Evolutionary conservation across 805 yeast species (phyloP), one percentile per base, ranked within the genome.

Genomic region (Schizosaccharomyces cryophilus): DNA sequence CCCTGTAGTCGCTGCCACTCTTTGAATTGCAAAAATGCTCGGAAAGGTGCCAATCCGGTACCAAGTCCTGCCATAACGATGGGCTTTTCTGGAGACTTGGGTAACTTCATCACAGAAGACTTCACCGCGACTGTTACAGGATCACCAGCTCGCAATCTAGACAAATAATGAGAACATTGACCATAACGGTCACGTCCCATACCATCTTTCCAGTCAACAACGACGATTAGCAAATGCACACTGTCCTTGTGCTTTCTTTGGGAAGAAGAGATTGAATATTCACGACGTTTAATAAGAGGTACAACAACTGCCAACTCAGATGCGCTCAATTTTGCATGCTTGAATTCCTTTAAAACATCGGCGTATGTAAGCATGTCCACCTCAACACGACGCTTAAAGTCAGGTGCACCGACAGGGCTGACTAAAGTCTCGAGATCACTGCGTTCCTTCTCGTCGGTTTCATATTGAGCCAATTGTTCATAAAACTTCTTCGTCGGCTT

Each of bases 41-140:
- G 90, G 83, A 90, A 90, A 60, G 97, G 97, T 35, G 97, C 97
- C 68, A 90, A 79, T 66, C 97, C 97, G 61, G 97, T 90, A 74
- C 97, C 97, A 66, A 90, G 78, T 67, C 97, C 97, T 67, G 95
- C 84, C 97, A 90, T 90, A 65, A 90, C 83, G 66, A 90, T 84
- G 26, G 97, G 96, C 70, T 87, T 90, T 58, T 82, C 80, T 9
- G 95, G 79, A 64, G 80, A 77, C 67, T 89, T 85, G 64, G 97
- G 97, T 64, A 90, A 76, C 73, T 89, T 90, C 96, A 90, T 89
- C 58, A 90, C 96, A 9, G 96, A 87, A 38, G 96, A 95, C 74
- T 90, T 90, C 62, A 90, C 96, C 64, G 93, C 82, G 35, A 90
- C 97, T 61, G 87, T 95, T 62, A 90, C 77, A 70, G 88, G 95